Evolutionary conservation across 2,329 filamentous ascomycete genomes (phyloP).

Genomic region (Elsinoe australis): DNA sequence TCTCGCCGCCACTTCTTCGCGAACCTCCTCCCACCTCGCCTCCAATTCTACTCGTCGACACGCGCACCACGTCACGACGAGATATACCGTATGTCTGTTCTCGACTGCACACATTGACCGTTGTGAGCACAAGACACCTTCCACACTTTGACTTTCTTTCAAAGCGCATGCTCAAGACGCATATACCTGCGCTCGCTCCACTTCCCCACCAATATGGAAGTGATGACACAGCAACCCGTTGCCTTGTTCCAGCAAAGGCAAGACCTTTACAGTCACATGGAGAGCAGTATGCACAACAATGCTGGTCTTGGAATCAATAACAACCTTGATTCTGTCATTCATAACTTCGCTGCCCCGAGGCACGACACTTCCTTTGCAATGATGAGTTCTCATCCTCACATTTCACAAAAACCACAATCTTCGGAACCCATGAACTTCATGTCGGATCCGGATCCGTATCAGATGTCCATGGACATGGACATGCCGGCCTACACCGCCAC

Average conservation of each 20-base stretch:
- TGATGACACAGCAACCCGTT: slow-evolving; percentile 16
- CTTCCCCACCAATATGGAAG: slow-evolving; percentile 10
- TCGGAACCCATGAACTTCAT: too few relatives aligned
- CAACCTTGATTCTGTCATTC: not conserved
- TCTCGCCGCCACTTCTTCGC: not conserved
- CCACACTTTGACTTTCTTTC: not conserved
- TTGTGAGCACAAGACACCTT: not conserved
- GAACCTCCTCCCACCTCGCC: not conserved
- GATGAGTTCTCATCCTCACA: not conserved
- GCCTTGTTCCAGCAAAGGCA: slow-evolving; percentile 15
- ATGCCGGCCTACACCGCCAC: not conserved
- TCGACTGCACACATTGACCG: not conserved
- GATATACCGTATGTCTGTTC: not conserved
- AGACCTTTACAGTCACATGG: not conserved
- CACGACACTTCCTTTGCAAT: not conserved
- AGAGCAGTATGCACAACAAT: not conserved
- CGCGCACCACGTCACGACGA: too few relatives aligned
- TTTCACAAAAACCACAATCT: not conserved
- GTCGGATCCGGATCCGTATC: not conserved
- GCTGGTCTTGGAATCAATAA: not conserved
- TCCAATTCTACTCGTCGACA: too few relatives aligned
- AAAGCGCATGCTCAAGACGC: not conserved
- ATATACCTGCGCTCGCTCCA: not conserved
- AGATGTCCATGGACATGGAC: not conserved
- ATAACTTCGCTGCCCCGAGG: not conserved